Percentiles rank a stretch among this genome's conserved stretches.
phyloP scores from a whole-genome alignment of 306 rosid genomes.

The Prunus padus region DNA sequence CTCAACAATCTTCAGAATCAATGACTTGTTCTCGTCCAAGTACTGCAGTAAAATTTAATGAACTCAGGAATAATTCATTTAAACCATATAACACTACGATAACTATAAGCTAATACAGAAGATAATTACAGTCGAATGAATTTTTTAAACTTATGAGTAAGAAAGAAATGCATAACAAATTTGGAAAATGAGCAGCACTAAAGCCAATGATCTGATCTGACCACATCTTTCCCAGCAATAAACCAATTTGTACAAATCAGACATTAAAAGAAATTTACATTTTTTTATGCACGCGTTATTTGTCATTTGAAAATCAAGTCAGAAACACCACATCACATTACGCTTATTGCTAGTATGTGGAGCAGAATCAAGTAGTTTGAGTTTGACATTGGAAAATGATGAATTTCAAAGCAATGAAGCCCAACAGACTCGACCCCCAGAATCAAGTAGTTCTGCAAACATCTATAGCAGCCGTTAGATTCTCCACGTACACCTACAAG shows the following conservation, averaged over 20 bases:
- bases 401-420: background rate
- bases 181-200: background rate
- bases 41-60: conserved; percentile 54
- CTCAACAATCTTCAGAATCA: conserved; percentile 96
- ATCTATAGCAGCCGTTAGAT: too few relatives aligned
- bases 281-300: background rate
- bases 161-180: conserved; percentile 1
- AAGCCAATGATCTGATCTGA: background rate
- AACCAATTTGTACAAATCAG: background rate
- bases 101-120: background rate
- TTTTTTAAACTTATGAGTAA: background rate
- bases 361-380: background rate
- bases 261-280: background rate
- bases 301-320: background rate
- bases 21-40: conserved; percentile 98
- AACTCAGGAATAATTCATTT: conserved; percentile 6
- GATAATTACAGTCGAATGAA: background rate
- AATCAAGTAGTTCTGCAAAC: background rate
- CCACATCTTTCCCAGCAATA: background rate
- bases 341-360: background rate
- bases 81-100: background rate
- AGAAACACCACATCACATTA: background rate
- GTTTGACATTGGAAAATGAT: background rate
- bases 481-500: too few relatives aligned
- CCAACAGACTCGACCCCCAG: background rate